Conservation (phyloP, 176 grass and related monocot genomes). For the Aechmea fasciata region DNA sequence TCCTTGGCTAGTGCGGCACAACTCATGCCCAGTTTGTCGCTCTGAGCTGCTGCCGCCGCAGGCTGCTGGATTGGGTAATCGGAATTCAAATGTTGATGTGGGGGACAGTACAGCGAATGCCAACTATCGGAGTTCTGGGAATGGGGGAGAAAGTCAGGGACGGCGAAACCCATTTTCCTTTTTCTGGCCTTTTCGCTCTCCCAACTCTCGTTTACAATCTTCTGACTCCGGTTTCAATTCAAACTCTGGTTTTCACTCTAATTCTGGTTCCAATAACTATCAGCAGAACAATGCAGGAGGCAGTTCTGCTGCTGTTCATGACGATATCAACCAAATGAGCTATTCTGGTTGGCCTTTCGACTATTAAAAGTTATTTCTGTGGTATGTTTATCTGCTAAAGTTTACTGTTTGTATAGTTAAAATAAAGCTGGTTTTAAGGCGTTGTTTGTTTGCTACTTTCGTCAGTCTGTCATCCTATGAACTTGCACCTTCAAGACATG, state of each 20-base stretch:
- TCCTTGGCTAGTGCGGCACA: constrained; percentile 23
- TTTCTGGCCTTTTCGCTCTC: constrained; percentile 1
- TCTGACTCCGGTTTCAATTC: not conserved
- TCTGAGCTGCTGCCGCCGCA: constrained; percentile 17
- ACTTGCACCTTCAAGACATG: no score
- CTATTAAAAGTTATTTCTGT: constrained; percentile 7
- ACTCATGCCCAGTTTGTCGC: constrained; percentile 29
- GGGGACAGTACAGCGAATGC: not conserved
- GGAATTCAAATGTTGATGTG: not conserved
- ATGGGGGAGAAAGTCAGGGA: constrained; percentile 5
- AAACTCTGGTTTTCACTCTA: not conserved
- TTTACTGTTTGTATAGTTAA: not conserved
- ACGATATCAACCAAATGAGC: constrained; percentile 18
- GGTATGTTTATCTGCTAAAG: not conserved
- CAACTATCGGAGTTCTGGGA: not conserved
- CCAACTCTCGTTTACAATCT: constrained; percentile 7
- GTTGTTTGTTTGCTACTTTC: no score
- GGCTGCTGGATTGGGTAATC: not conserved
- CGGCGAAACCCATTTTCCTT: constrained; percentile 19
- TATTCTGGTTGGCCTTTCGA: constrained; percentile 26
- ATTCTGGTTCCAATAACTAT: not conserved
- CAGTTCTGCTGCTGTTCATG: constrained; percentile 4
- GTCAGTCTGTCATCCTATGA: no score
- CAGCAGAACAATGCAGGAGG: not conserved
- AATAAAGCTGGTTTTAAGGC: not conserved